Conservation (phyloP, 768 basidiomycete species). For the Termitomyces sp. region DNA sequence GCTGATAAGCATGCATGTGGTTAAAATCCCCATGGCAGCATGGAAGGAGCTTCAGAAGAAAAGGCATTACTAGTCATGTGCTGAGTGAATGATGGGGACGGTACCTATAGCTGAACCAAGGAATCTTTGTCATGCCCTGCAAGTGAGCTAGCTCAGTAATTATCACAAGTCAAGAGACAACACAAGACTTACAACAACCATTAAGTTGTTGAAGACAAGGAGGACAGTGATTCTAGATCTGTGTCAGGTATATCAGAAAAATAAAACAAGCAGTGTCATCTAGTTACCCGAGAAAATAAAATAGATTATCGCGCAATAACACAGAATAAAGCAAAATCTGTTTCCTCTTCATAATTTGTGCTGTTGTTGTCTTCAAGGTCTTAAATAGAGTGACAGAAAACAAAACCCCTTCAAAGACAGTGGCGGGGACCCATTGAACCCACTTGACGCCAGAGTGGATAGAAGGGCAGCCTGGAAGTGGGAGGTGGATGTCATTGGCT, state of each 20-base stretch:
- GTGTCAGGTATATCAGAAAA: not conserved
- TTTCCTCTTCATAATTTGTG: slow-evolving; percentile 20
- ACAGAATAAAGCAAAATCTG: slow-evolving; percentile 28
- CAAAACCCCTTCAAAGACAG: slow-evolving; percentile 36
- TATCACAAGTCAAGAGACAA: not conserved
- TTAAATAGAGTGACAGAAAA: slow-evolving; percentile 38
- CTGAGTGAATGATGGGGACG: slow-evolving; percentile 16
- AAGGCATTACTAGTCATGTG: not conserved
- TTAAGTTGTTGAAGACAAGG: slow-evolving; percentile 43
- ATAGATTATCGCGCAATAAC: slow-evolving; percentile 39
- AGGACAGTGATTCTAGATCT: slow-evolving; percentile 31
- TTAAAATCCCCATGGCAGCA: slow-evolving; percentile 43
- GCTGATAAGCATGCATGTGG: slow-evolving; percentile 43
- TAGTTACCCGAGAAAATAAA: slow-evolving; percentile 41
- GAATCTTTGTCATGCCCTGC: slow-evolving; percentile 39
- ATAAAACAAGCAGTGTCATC: not conserved
- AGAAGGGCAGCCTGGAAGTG: slow-evolving; percentile 24
- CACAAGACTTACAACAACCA: slow-evolving; percentile 32
- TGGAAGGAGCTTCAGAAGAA: slow-evolving; percentile 38
- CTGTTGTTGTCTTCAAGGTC: slow-evolving; percentile 22
- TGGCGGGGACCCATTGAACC: slow-evolving; percentile 15
- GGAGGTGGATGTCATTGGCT: slow-evolving; percentile 30
- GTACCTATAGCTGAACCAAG: slow-evolving; percentile 45
- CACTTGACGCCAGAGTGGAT: slow-evolving; percentile 13
- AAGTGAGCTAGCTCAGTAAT: not conserved